Evolutionary conservation across 306 rosid genomes (phyloP).

Genomic region (Vigna reflexopilosa): DNA sequence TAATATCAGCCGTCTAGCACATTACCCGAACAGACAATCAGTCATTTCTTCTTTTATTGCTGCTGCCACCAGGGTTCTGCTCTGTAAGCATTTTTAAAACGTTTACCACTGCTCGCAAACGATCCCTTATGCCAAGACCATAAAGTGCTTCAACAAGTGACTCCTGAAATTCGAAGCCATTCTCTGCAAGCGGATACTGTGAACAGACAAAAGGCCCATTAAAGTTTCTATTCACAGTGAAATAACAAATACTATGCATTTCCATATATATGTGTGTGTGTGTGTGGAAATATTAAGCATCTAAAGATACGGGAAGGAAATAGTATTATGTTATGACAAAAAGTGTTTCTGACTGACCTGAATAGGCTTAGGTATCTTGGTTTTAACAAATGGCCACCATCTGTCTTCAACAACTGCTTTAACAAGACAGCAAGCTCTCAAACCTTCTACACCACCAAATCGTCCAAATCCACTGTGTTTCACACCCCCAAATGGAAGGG

Average conservation of each 20-base stretch:
- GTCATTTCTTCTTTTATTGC: slow-evolving; percentile 53
- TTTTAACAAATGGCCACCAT: slow-evolving; percentile 88
- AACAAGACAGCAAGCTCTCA: slow-evolving; percentile 90
- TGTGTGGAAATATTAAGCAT: background rate
- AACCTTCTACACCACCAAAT: slow-evolving; percentile 87
- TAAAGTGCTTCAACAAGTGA: slow-evolving; percentile 77
- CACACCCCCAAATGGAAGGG: slow-evolving; percentile 93
- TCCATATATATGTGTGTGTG: no score
- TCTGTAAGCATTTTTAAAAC: slow-evolving; percentile 74
- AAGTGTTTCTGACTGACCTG: slow-evolving; percentile 60
- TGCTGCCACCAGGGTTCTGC: slow-evolving; percentile 50
- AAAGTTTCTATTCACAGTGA: background rate
- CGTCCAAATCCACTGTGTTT: slow-evolving; percentile 95
- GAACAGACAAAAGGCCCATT: slow-evolving; percentile 19
- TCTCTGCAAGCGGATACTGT: slow-evolving; percentile 83
- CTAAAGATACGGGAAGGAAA: background rate
- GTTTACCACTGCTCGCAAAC: slow-evolving; percentile 73
- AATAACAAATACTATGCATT: background rate
- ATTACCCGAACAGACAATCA: slow-evolving; percentile 34
- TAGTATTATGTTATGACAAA: background rate
- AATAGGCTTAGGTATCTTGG: slow-evolving; percentile 86
- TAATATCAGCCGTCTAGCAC: background rate
- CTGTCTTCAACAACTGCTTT: slow-evolving; percentile 90
- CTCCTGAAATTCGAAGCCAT: slow-evolving; percentile 85
- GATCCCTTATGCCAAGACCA: slow-evolving; percentile 79